A percentile compares a stretch with the other conserved stretches of the same genome.
These are phyloP conservation scores for Lithocarpus polystachyus DNA, from an alignment of 306 rosid genomes.

Conservation along the genomic window DNA sequence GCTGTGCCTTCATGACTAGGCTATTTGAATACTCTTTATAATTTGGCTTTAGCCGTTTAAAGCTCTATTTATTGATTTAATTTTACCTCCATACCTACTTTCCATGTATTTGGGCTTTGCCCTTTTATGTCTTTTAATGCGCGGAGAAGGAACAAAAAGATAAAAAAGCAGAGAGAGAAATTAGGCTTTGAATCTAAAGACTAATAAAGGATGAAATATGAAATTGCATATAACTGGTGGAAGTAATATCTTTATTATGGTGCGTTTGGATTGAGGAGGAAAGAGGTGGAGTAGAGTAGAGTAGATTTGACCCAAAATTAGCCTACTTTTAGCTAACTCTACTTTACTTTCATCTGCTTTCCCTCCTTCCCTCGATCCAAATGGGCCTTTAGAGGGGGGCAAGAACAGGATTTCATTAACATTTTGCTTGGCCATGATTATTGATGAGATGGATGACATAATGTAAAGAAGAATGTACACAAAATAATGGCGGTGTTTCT, in stretches of 20 bases:
- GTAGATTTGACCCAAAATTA: too few relatives aligned
- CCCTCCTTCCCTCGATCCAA: too few relatives aligned
- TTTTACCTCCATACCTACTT: not conserved
- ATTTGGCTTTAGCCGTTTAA: not conserved
- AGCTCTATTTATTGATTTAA: not conserved
- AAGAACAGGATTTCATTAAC: not conserved
- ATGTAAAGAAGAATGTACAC: not conserved
- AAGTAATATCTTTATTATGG: not conserved
- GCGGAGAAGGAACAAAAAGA: not conserved
- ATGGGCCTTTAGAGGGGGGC: not conserved
- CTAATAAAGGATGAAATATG: not conserved
- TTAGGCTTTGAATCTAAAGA: not conserved
- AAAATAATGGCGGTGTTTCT: not conserved
- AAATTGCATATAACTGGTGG: not conserved
- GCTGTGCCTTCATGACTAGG: too few relatives aligned
- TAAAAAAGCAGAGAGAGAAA: not conserved
- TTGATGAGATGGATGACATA: not conserved
- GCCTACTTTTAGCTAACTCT: too few relatives aligned
- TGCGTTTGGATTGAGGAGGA: too few relatives aligned
- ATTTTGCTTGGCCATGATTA: not conserved
- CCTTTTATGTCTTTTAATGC: not conserved
- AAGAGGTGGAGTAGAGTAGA: too few relatives aligned
- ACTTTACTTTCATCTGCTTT: too few relatives aligned
- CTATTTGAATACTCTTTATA: too few relatives aligned
- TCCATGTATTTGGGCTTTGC: too few relatives aligned